Percentiles rank a stretch among this genome's conserved stretches.
Conservation (phyloP, 495 filamentous ascomycete genomes). For the Neurospora intermedia region DNA sequence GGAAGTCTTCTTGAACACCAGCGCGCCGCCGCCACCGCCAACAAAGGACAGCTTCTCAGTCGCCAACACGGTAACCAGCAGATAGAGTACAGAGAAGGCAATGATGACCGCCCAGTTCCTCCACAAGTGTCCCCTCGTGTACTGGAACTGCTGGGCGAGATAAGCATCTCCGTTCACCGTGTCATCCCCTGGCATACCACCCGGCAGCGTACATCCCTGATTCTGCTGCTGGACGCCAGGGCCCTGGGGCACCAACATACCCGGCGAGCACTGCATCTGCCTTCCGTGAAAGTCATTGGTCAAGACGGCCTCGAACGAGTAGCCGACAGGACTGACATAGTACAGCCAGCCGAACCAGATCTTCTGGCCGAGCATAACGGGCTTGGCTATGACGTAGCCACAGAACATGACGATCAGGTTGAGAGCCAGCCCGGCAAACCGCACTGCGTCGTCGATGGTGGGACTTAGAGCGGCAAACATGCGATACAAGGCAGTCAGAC, state of each 20-base stretch:
- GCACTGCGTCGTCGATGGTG: constrained; percentile 50
- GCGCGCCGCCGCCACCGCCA: constrained; percentile 21
- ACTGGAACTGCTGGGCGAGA: constrained; percentile 43
- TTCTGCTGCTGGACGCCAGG: constrained; percentile 38
- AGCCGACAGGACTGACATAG: constrained; percentile 67
- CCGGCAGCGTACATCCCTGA: constrained; percentile 51
- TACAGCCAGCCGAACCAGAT: constrained; percentile 72
- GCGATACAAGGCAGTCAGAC: constrained; percentile 55
- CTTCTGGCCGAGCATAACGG: constrained; percentile 45
- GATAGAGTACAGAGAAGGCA: constrained; percentile 58
- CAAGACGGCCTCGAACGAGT: constrained; percentile 60
- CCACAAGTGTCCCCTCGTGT: constrained; percentile 59
- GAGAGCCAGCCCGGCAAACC: constrained; percentile 44
- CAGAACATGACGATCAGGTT: constrained; percentile 69
- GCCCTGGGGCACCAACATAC: constrained; percentile 48
- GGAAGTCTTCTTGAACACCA: constrained; percentile 25
- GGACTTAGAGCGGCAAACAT: constrained; percentile 54
- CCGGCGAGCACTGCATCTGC: constrained; percentile 37
- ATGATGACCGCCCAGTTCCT: constrained; percentile 70
- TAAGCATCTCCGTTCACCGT: constrained; percentile 51
- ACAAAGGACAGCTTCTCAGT: constrained; percentile 43
- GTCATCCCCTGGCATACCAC: constrained; percentile 38
- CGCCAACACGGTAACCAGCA: constrained; percentile 54
- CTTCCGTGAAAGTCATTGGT: constrained; percentile 55
- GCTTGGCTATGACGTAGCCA: constrained; percentile 60